These are phyloP conservation scores for Aspergillus avenaceus DNA, from an alignment of 495 filamentous ascomycete species.

Conservation along the genomic window DNA sequence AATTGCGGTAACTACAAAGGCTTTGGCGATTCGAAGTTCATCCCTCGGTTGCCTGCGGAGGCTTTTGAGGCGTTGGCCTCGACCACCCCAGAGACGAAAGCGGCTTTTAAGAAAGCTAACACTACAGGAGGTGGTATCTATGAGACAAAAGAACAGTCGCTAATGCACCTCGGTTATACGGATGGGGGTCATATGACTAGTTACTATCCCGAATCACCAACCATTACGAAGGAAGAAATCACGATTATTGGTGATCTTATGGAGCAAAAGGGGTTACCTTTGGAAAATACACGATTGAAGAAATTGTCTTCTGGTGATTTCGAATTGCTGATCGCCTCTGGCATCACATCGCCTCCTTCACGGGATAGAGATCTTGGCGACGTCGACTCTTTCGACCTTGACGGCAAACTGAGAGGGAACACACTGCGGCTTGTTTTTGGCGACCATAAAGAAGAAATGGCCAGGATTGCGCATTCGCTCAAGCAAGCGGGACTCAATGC, in stretches of 20 bases:
- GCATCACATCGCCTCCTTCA: constrained; percentile 48
- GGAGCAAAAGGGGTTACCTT: constrained; percentile 65
- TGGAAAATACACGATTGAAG: constrained; percentile 84
- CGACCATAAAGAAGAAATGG: constrained; percentile 77
- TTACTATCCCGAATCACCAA: constrained; percentile 86
- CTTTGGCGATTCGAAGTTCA: constrained; percentile 92
- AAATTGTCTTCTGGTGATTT: constrained; percentile 71
- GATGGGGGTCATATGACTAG: constrained; percentile 79
- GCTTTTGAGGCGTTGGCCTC: constrained; percentile 69
- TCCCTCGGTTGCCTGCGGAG: constrained; percentile 68
- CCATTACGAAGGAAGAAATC: constrained; percentile 84
- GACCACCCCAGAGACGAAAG: constrained; percentile 53
- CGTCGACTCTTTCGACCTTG: constrained; percentile 60
- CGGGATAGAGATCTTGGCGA: constrained; percentile 68
- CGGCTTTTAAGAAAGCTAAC: constrained; percentile 57
- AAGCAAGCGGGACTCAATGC: constrained; percentile 71
- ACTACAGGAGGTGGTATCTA: constrained; percentile 67
- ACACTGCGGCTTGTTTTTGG: constrained; percentile 75
- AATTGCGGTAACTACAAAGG: constrained; percentile 95
- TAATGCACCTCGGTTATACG: constrained; percentile 84
- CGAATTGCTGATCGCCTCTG: constrained; percentile 82
- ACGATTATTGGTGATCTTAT: constrained; percentile 65
- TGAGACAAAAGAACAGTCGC: constrained; percentile 53
- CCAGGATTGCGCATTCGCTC: constrained; percentile 65
- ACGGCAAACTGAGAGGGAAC: constrained; percentile 61